Base-by-base conservation (phyloP, 1,139 yeast species). In the Saccharomyces hybrid region DNA sequence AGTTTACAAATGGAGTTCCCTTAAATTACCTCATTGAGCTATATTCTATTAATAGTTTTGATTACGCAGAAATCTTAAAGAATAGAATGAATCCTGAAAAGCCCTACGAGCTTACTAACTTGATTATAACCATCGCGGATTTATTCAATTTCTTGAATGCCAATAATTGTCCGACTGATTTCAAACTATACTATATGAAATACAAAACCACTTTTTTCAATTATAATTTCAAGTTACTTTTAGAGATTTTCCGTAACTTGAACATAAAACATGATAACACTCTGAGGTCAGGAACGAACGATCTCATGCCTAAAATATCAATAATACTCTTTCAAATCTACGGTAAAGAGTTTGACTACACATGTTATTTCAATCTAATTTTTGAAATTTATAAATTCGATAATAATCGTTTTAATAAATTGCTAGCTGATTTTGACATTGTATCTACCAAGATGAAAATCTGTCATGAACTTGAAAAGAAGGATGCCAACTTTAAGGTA, bases 11-110 rank as follows among this genome's bases (percentile, higher is more conserved):
- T 8, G 52, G 63, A 7, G 50, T 71, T 14, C 71, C 71, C 3
- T 44, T 67, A 8, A 54, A 56, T 1, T 56, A 63, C 34, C 53
- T 67, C 1, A 55, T 73, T 48, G 72, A 72, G 53, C 58, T 68
- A 11, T 63, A 64, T 41, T 67, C 75, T 0, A 63, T 72, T 4
- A 70, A 70, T 56, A 62, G 63, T 38, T 48, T 62, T 4, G 63
- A 60, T 8, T 58, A 20, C 52, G 58, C 8, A 11, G 63, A 32
- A 47, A 47, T 65, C 9, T 26, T 58, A 8, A 50, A 44, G 7
- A 31, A 50, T 11, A 13, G 14, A 25, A 31, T 30, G 5, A 47
- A 2, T 52, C 59, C 51, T 59, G 41, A 57, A 3, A 38, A 60
- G 3, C 56, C 57, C 14, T 63, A 64, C 54, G 60, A 58, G 6